Evolutionary conservation across 164 flowering plant species (phyloP).

Genomic region (Stephania yunnanensis): DNA sequence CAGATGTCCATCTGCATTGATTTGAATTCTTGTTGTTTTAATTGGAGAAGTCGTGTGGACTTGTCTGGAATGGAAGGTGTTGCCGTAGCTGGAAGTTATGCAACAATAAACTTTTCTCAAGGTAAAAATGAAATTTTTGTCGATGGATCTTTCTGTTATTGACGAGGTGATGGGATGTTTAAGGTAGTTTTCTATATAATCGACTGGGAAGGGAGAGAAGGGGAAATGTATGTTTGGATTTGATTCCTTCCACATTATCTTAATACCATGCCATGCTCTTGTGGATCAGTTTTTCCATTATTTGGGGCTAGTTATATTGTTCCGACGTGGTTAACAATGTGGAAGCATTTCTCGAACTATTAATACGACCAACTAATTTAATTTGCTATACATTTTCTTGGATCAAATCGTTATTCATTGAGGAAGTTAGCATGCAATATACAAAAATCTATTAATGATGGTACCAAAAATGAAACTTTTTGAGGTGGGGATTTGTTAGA

Average conservation of each 20-base stretch:
- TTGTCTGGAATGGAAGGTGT: background rate
- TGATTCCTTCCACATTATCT: background rate
- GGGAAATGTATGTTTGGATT: background rate
- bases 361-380: no score
- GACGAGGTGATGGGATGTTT: background rate
- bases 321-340: background rate
- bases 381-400: no score
- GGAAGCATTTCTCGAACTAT: no score
- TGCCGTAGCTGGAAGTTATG: conserved; percentile 6
- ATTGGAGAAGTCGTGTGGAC: background rate
- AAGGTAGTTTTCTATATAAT: background rate
- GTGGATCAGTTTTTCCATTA: background rate
- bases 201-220: background rate
- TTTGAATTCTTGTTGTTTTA: background rate
- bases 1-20: background rate
- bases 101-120: conserved; percentile 2
- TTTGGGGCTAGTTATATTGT: background rate
- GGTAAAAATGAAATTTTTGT: conserved; percentile 4
- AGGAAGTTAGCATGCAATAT: no score
- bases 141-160: conserved; percentile 2
- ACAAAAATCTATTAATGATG: no score
- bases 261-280: background rate
- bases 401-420: no score
- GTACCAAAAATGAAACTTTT: no score
- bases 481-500: no score